A percentile compares a stretch with the other conserved stretches of the same genome.
These are phyloP conservation scores for Patellifolia procumbens DNA, from an alignment of 179 eudicot species.

Conservation along the genomic window DNA sequence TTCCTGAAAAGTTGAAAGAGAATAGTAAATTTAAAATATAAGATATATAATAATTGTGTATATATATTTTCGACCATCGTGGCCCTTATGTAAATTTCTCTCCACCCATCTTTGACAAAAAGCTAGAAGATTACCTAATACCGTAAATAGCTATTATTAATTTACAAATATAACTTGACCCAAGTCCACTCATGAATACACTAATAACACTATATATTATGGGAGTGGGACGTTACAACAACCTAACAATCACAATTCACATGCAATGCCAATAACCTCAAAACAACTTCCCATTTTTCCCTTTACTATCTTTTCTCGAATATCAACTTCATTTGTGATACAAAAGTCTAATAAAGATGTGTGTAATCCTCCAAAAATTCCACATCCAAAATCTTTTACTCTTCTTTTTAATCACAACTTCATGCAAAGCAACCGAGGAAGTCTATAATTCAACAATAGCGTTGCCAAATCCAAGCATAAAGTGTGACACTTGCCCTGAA, in stretches of 20 bases:
- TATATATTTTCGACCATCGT: too few relatives aligned
- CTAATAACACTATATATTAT: conserved; percentile 11
- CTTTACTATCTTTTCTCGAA: neutral
- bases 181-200: neutral
- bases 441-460: neutral
- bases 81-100: neutral
- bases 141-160: neutral
- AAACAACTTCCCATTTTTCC: neutral
- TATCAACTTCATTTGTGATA: neutral
- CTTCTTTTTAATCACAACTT: conserved; percentile 12
- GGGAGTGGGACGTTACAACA: conserved; percentile 13
- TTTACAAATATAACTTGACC: conserved; percentile 16
- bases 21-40: too few relatives aligned
- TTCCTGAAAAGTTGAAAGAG: too few relatives aligned
- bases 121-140: neutral
- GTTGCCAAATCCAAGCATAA: conserved; percentile 28
- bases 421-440: conserved; percentile 20
- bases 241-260: neutral
- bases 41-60: too few relatives aligned
- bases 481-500: conserved; percentile 37
- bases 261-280: too few relatives aligned
- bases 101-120: neutral
- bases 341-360: conserved; percentile 12
- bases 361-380: conserved; percentile 1
- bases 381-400: neutral